These are phyloP conservation scores for Parastagonospora avenae DNA, from an alignment of 2,329 filamentous ascomycete species.

Conservation along the genomic window DNA sequence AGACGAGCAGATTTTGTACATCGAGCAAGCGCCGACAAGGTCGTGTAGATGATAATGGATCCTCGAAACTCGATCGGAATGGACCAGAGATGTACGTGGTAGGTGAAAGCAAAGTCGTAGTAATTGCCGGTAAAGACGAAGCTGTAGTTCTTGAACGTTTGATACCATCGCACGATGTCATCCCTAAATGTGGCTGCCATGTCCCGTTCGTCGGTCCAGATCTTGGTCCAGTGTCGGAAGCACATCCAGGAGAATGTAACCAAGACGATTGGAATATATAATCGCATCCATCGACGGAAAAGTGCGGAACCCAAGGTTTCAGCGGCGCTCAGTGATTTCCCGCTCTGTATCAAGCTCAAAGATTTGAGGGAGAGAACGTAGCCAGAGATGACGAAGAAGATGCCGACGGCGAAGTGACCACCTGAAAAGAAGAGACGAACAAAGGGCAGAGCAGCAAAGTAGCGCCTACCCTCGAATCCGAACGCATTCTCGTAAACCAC, in stretches of 20 bases:
- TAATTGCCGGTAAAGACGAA: constrained; percentile 67
- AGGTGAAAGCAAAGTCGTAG: constrained; percentile 58
- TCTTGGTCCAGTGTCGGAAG: constrained; percentile 53
- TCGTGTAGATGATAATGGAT: constrained; percentile 67
- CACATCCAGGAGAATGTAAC: constrained; percentile 61
- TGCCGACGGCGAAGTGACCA: constrained; percentile 58
- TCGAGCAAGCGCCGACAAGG: constrained; percentile 62
- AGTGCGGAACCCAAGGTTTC: constrained; percentile 56
- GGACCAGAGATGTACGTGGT: constrained; percentile 45
- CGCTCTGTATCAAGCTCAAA: constrained; percentile 50
- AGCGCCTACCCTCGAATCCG: constrained; percentile 37
- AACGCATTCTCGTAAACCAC: constrained; percentile 49
- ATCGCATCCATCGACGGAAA: constrained; percentile 58
- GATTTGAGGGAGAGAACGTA: constrained; percentile 59
- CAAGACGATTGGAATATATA: constrained; percentile 59
- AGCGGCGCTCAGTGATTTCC: constrained; percentile 46
- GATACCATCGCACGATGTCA: constrained; percentile 36
- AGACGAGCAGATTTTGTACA: constrained; percentile 62
- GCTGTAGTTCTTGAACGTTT: constrained; percentile 66
- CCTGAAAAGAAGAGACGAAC: constrained; percentile 56
- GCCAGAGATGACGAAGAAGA: constrained; percentile 60
- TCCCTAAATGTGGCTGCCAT: constrained; percentile 53
- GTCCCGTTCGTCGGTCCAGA: constrained; percentile 52
- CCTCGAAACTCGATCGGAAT: constrained; percentile 55
- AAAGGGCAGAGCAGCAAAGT: constrained; percentile 48